Evolutionary conservation across 345 rosid species (phyloP), one percentile per base, ranked within the genome.

Genomic region (Pistacia atlantica): DNA sequence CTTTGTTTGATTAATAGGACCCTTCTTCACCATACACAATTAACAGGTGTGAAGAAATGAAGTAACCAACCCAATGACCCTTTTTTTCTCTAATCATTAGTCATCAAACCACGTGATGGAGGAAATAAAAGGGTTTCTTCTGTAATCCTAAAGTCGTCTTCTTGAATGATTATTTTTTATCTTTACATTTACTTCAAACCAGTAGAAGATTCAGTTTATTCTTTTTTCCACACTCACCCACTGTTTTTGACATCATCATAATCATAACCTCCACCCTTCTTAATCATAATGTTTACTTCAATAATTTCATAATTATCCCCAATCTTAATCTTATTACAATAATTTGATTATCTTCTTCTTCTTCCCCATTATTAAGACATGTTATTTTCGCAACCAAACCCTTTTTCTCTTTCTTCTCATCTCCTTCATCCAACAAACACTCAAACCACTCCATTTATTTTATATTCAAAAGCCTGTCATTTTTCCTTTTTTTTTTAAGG

Each of bases 61-160:
- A 65, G 75, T 25, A 25, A 25, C 25, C 25, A 25, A 25, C 25
- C 25, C 25, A 25, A 25, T 42, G 45, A 51, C 68, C 37, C 65
- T 31, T 62, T 17, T 66, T 79, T 77, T 77, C 83, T 83, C 81
- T 64, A 74, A 84, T 86, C 85, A 84, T 86, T 78, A 78, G 78
- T 81, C 82, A 71, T 82, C 70, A 55, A 78, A 84, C 75, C 83
- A 83, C 66, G 82, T 80, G 83, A 78, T 71, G 63, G 73, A 20
- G 72, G 60, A 62, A 76, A 62, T 42, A 49, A 75, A 38, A 73
- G 56, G 72, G 54, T 55, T 55, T 61, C 33, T 7, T 8, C 17
- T 20, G 25, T 42, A 10, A 22, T 25, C 18, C 69, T 37, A 73
- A 69, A 51, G 81, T 78, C 84, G 35, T 46, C 57, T 69, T 51